A percentile compares a stretch with the other conserved stretches of the same genome.
Evolutionary conservation across 2,329 filamentous ascomycete species (phyloP).

Genomic region (Acrocalymma vagum): DNA sequence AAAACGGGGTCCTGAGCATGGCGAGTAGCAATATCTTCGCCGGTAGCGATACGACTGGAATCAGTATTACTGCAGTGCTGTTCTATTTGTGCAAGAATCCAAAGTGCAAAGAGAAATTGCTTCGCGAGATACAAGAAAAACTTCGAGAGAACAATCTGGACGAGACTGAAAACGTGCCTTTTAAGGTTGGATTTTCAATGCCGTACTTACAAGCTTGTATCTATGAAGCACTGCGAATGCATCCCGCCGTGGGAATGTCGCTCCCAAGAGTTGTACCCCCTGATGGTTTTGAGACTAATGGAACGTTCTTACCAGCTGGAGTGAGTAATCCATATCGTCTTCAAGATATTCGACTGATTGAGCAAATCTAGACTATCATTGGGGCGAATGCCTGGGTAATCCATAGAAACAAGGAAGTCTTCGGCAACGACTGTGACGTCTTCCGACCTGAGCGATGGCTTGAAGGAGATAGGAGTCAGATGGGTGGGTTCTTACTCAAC

Average conservation of each 20-base stretch:
- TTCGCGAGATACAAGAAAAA: constrained; percentile 21
- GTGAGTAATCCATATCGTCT: constrained; percentile 2
- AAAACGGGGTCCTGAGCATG: constrained; percentile 48
- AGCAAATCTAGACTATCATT: constrained; percentile 12
- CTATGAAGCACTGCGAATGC: constrained; percentile 27
- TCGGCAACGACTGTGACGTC: constrained; percentile 19
- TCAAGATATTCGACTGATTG: not conserved
- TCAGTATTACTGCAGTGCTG: constrained; percentile 38
- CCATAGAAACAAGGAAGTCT: constrained; percentile 20
- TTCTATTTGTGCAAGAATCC: constrained; percentile 31
- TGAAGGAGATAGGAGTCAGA: constrained; percentile 11
- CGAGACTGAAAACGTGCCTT: constrained; percentile 8
- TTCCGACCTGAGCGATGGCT: constrained; percentile 26
- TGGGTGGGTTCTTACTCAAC: constrained; percentile 7
- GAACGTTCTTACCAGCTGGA: constrained; percentile 18
- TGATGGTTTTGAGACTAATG: constrained; percentile 19
- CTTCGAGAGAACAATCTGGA: constrained; percentile 9
- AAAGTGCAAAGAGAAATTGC: constrained; percentile 17
- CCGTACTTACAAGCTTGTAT: constrained; percentile 32
- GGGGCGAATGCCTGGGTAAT: constrained; percentile 25
- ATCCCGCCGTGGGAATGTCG: constrained; percentile 28
- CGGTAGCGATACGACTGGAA: constrained; percentile 55
- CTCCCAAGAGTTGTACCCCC: constrained; percentile 23
- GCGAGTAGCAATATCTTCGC: constrained; percentile 48
- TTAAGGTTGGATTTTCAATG: constrained; percentile 24